Conservation (phyloP, 192 early-diverging fungal species). For the Chytriomyces confervae region DNA sequence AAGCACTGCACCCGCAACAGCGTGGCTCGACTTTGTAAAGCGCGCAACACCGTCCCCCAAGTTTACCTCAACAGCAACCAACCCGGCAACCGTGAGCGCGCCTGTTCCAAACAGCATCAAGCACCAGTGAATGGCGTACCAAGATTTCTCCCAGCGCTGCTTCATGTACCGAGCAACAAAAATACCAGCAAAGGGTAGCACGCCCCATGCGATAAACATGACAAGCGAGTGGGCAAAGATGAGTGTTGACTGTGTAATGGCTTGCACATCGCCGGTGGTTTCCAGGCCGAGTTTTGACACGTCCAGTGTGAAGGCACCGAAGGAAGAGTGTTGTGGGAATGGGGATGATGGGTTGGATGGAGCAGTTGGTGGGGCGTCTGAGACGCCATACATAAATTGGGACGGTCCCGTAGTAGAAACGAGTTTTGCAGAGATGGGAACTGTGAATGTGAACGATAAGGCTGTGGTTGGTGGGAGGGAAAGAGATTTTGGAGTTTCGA, state of each 20-base stretch:
- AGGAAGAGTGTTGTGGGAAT: conserved; percentile 28
- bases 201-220: conserved; percentile 48
- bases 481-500: conserved; percentile 6
- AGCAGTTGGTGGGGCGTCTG: conserved; percentile 4
- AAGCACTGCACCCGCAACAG: conserved; percentile 12
- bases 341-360: conserved; percentile 13
- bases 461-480: neutral
- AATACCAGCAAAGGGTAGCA: conserved; percentile 23
- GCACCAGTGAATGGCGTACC: conserved; percentile 43
- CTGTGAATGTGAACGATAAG: conserved; percentile 8
- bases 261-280: neutral
- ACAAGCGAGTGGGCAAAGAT: conserved; percentile 22
- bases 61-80: neutral
- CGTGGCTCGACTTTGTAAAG: conserved; percentile 19
- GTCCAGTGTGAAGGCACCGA: conserved; percentile 28
- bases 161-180: conserved; percentile 53
- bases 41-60: neutral
- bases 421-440: neutral
- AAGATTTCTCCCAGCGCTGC: conserved; percentile 35
- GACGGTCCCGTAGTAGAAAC: conserved; percentile 17
- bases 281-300: conserved; percentile 5
- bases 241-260: neutral
- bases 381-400: conserved; percentile 38
- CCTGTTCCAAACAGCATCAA: conserved; percentile 33
- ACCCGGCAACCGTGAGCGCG: conserved; percentile 12